Base-by-base conservation (phyloP, 208 protist species). In the Borovskyia barvae region DNA sequence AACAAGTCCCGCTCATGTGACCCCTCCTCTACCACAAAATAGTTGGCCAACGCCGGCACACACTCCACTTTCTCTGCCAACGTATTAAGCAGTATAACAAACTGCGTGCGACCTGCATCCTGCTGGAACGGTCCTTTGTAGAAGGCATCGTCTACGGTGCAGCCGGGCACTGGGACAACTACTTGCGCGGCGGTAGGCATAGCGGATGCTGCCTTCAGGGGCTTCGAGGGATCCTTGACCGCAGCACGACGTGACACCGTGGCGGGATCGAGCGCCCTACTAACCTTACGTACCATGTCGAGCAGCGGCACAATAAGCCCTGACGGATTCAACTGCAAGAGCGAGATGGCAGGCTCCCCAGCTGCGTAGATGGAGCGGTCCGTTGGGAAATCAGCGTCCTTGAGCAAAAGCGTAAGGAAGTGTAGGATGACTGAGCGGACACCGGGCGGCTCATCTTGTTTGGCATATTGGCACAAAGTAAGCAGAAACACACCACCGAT, bases 381-480 rank as follows among this genome's bases (percentile, higher is more conserved):
- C 12, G 53, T 75, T 19, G 76, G 77, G 14, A 90, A 46, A 66
- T 93, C 87, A 5, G 62, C 75, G 28, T 86, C 74, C 14, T 69
- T 39, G 7, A 90, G 56, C 19, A 93, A 30, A 4, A 64, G 65
- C 9, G 61, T 43, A 7, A 93, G 63, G 47, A 90, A 90, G 20
- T 48, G 45, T 9, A 93, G 68, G 14, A 93, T 77, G 43, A 88
- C 67, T 24, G 39, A 40, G 12, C 82, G 72, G 17, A 73, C 43
- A 0, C 82, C 82, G 6, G 65, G 57, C 28, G 87, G 82, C 41
- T 82, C 52, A 66, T 93, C 72, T 22, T 81, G 77, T 67, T 87
- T 90, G 7, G 81, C 83, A 64, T 81, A 87, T 63, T 83, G 75
- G 60, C 87, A 93, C 30, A 93, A 64, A 1, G 67, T 68, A 19